Conservation (phyloP, 257 asterid genomes). For the Solanum arcanum region DNA sequence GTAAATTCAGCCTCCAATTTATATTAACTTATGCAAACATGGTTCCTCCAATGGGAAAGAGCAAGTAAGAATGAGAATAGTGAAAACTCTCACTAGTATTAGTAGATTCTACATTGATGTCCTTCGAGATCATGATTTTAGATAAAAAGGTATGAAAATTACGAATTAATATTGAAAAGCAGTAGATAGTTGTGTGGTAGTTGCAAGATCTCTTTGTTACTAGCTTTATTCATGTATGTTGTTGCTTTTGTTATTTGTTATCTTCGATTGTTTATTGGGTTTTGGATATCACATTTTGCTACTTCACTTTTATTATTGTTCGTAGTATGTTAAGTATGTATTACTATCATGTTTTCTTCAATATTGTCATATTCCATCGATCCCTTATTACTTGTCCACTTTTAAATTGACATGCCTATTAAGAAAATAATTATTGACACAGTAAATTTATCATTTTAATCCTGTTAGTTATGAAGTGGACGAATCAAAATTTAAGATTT, state of each 20-base stretch:
- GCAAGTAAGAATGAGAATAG: not conserved
- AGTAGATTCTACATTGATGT: not conserved
- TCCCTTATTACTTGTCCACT: rapidly evolving
- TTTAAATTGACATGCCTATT: rapidly evolving
- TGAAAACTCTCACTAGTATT: not conserved
- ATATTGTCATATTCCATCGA: not conserved
- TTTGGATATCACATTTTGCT: not conserved
- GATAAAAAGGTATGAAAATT: not conserved
- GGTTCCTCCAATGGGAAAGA: not conserved
- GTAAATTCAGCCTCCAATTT: not conserved
- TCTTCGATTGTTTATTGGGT: not conserved
- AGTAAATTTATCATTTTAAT: too few species aligned
- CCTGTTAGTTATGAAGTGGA: too few species aligned
- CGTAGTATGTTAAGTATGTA: not conserved
- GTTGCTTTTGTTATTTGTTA: not conserved
- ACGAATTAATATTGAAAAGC: not conserved
- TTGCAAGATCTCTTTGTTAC: not conserved
- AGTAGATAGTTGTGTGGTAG: not conserved
- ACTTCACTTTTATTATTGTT: not conserved
- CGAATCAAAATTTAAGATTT: not conserved
- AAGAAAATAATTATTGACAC: too few species aligned
- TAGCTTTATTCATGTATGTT: not conserved
- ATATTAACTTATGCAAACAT: not conserved
- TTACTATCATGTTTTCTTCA: not conserved
- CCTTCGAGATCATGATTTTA: not conserved